Percentiles rank a stretch among this genome's conserved stretches.
Evolutionary conservation across 768 basidiomycete species (phyloP).

Genomic region (Cubamyces sp.): DNA sequence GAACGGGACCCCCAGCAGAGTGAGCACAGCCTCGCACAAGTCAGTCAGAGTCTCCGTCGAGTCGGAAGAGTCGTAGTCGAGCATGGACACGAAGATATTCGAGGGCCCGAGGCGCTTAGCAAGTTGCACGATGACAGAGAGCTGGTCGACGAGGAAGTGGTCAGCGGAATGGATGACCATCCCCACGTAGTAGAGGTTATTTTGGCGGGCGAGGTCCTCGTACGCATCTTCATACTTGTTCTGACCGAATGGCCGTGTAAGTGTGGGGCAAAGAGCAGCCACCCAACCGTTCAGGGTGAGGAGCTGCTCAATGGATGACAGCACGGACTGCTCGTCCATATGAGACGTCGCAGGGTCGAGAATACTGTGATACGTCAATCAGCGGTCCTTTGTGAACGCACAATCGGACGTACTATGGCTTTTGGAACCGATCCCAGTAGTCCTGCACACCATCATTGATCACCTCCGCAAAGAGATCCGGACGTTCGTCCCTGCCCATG

Average conservation of each 20-base stretch:
- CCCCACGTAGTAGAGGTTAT: slow-evolving; percentile 91
- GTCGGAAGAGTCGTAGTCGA: slow-evolving; percentile 95
- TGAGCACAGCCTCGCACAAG: slow-evolving; percentile 93
- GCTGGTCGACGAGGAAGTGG: slow-evolving; percentile 98
- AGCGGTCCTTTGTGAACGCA: background rate
- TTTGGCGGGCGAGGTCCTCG: slow-evolving; percentile 82
- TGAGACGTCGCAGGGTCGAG: slow-evolving; percentile 81
- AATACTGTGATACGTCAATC: slow-evolving; percentile 53
- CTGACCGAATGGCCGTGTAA: slow-evolving; percentile 93
- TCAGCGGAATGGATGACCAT: slow-evolving; percentile 97
- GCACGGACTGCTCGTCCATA: slow-evolving; percentile 88
- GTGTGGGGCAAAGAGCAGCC: slow-evolving; percentile 90
- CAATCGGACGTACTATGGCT: slow-evolving; percentile 75
- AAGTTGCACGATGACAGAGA: slow-evolving; percentile 96
- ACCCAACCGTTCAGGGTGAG: slow-evolving; percentile 99
- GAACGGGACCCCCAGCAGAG: slow-evolving; percentile 90
- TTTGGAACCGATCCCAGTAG: slow-evolving; percentile 92
- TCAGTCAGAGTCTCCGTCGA: slow-evolving; percentile 94
- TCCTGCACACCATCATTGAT: slow-evolving; percentile 79
- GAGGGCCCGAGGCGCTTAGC: slow-evolving; percentile 86
- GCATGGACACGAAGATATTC: slow-evolving; percentile 96
- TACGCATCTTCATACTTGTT: slow-evolving; percentile 85
- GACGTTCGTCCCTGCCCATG: slow-evolving; percentile 82
- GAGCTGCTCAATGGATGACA: slow-evolving; percentile 89
- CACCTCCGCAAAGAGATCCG: slow-evolving; percentile 77